Evolutionary conservation across 805 yeast species (phyloP).

Genomic region (Nakazawaea populi): DNA sequence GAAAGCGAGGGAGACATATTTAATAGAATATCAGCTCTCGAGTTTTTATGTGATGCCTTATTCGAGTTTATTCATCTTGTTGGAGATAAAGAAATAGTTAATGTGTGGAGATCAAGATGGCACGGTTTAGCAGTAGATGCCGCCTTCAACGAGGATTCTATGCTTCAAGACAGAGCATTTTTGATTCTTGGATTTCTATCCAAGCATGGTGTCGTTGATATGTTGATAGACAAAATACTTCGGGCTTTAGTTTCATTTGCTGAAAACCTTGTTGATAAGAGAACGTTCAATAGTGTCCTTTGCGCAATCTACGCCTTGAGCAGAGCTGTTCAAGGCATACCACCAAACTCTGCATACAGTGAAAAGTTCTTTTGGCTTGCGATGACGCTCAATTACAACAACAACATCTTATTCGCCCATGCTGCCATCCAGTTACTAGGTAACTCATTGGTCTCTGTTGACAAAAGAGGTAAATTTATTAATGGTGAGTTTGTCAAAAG

Average conservation of each 20-base stretch:
- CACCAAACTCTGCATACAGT: conserved; percentile 37
- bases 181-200: conserved; percentile 66
- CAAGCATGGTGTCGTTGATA: conserved; percentile 55
- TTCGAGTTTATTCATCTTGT: conserved; percentile 45
- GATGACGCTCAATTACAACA: conserved; percentile 18
- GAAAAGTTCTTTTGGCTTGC: conserved; percentile 45
- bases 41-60: conserved; percentile 52
- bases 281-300: conserved; percentile 17
- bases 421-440: conserved; percentile 28
- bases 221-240: conserved; percentile 33
- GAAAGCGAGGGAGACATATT: conserved; percentile 27
- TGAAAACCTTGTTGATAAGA: conserved; percentile 21
- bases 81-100: conserved; percentile 38
- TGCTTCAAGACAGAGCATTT: conserved; percentile 62
- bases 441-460: conserved; percentile 27
- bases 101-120: conserved; percentile 62
- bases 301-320: conserved; percentile 39
- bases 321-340: conserved; percentile 42
- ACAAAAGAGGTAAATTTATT: conserved; percentile 22
- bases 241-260: conserved; percentile 1
- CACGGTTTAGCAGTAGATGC: conserved; percentile 56
- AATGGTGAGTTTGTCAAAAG: conserved; percentile 20
- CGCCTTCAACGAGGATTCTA: conserved; percentile 48
- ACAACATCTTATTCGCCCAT: conserved; percentile 22
- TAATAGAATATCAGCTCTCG: conserved; percentile 42